A percentile compares a stretch with the other conserved stretches of the same genome.
phyloP scores from a whole-genome alignment of 306 rosid species.

The Casuarina equisetifolia region DNA sequence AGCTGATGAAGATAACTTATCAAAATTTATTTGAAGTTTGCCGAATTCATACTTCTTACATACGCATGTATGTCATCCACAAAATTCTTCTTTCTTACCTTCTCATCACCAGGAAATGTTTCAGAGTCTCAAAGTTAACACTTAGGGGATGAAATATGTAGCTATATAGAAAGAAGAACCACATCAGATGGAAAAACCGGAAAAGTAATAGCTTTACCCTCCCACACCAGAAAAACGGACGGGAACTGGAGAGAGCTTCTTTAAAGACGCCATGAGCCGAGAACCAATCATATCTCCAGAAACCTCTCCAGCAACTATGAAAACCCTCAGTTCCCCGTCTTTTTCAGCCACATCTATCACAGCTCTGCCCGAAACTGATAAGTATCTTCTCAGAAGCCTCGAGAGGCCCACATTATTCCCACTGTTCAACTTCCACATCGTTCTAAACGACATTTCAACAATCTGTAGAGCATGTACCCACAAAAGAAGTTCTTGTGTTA shows the following conservation, averaged over 20 bases:
- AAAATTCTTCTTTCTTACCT: not conserved
- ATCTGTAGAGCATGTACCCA: conserved; percentile 17
- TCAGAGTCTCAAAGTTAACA: not conserved
- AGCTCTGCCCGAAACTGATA: conserved; percentile 36
- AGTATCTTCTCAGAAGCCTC: conserved; percentile 16
- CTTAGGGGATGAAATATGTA: not conserved
- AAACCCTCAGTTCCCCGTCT: conserved; percentile 81
- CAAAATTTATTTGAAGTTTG: not conserved
- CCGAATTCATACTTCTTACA: not conserved
- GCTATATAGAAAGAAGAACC: not conserved
- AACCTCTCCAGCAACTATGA: conserved; percentile 84
- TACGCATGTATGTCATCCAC: not conserved
- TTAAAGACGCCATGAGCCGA: conserved; percentile 74
- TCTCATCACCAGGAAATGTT: not conserved
- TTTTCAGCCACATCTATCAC: conserved; percentile 52
- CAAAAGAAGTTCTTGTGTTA: not conserved
- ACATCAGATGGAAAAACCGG: not conserved
- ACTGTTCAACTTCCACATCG: conserved; percentile 29
- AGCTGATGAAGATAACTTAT: not conserved
- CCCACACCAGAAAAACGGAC: conserved; percentile 77
- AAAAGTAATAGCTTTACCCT: conserved; percentile 47
- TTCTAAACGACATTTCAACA: conserved; percentile 34
- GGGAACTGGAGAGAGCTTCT: conserved; percentile 60
- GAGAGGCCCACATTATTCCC: conserved; percentile 25
- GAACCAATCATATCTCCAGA: conserved; percentile 90